Evolutionary conservation across 257 asterid species (phyloP).

Genomic region (Solanum dulcamara): DNA sequence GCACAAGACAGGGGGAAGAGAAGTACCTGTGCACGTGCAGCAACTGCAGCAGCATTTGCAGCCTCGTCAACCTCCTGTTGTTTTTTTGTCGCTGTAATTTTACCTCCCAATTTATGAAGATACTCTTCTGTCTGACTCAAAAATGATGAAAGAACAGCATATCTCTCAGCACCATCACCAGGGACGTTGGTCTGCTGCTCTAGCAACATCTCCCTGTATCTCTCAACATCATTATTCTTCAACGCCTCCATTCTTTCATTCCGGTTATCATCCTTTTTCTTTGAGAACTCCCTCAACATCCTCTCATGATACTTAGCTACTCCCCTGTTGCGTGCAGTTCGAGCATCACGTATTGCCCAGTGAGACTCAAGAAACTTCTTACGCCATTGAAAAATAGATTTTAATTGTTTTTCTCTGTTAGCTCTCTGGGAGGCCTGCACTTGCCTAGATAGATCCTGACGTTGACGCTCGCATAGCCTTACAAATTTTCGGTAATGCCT

Average conservation of each 20-base stretch:
- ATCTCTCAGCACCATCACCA: conserved; percentile 97
- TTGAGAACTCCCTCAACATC: conserved; percentile 93
- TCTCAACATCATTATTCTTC: conserved; percentile 95
- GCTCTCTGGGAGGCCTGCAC: conserved; percentile 81
- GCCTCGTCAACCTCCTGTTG: conserved; percentile 99
- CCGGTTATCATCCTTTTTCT: conserved; percentile 83
- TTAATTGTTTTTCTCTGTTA: conserved; percentile 82
- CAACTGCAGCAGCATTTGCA: conserved; percentile 72
- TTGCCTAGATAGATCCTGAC: conserved; percentile 94
- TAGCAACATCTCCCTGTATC: conserved; percentile 95
- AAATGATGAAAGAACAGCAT: conserved; percentile 89
- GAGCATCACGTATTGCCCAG: conserved; percentile 97
- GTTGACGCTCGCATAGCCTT: conserved; percentile 92
- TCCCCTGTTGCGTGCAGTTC: conserved; percentile 94
- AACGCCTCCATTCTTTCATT: conserved; percentile 96
- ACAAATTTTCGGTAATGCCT: conserved; percentile 91
- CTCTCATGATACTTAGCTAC: conserved; percentile 97
- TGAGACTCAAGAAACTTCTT: conserved; percentile 98
- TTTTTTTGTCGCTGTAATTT: conserved; percentile 90
- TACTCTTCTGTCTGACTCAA: conserved; percentile 90
- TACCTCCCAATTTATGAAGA: conserved; percentile 81
- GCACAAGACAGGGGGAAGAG: conserved; percentile 10
- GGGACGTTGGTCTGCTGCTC: conserved; percentile 81
- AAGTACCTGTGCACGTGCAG: conserved; percentile 84
- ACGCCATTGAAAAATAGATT: conserved; percentile 93